Percentiles rank a stretch among this genome's conserved stretches.
Conservation (phyloP, 495 filamentous ascomycete species). For the Glarea lozoyensis region DNA sequence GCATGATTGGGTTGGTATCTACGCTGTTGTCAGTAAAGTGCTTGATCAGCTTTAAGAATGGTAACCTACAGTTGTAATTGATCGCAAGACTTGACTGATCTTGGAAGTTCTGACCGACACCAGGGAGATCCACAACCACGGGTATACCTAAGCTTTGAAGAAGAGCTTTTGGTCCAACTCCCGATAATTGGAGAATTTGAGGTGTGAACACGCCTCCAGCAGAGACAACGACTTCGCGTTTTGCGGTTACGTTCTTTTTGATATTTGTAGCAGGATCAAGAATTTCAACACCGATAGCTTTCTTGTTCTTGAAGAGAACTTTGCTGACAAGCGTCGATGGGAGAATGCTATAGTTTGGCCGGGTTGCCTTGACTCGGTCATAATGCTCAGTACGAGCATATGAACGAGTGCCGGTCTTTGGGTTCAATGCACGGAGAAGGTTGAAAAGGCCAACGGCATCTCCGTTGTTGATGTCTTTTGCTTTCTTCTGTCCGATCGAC, state of each 20-base stretch:
- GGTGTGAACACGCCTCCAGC: slow-evolving; percentile 54
- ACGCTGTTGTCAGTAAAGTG: not conserved
- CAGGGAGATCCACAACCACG: slow-evolving; percentile 44
- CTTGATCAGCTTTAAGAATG: too few relatives aligned
- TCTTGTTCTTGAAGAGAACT: slow-evolving; percentile 22
- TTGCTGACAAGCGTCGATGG: slow-evolving; percentile 37
- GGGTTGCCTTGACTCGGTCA: slow-evolving; percentile 4
- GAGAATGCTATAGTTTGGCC: slow-evolving; percentile 36
- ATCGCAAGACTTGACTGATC: slow-evolving; percentile 31
- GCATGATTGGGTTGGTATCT: slow-evolving; percentile 21
- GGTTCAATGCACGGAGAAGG: slow-evolving; percentile 24
- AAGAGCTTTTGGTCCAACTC: slow-evolving; percentile 45
- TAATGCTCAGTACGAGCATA: slow-evolving; percentile 32
- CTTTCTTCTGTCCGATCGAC: not conserved
- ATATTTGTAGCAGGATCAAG: slow-evolving; percentile 21
- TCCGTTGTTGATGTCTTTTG: slow-evolving; percentile 3
- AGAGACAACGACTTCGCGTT: slow-evolving; percentile 53
- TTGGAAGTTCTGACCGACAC: slow-evolving; percentile 56
- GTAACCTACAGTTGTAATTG: slow-evolving; percentile 26
- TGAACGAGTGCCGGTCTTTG: slow-evolving; percentile 27
- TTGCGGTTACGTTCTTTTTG: slow-evolving; percentile 36
- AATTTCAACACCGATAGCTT: slow-evolving; percentile 3
- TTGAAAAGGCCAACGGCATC: not conserved
- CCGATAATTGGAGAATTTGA: slow-evolving; percentile 53
- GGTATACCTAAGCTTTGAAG: slow-evolving; percentile 39